Evolutionary conservation across 2,329 filamentous ascomycete genomes (phyloP), one percentile per base, ranked within the genome.

Genomic region (Alternaria panax): DNA sequence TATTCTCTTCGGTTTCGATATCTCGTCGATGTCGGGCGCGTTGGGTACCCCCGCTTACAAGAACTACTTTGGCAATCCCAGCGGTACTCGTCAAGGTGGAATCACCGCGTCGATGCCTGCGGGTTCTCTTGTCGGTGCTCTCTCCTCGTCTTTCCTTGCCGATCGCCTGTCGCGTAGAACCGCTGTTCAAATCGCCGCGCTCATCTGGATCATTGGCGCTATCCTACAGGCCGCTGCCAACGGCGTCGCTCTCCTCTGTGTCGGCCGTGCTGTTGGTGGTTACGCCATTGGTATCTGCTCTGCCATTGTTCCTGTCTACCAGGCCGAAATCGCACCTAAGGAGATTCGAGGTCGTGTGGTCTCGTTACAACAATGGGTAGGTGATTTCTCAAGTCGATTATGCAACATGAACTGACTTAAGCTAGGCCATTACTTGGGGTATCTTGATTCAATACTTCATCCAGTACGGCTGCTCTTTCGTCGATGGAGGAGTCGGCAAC

Each of bases 271-370:
- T 64, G 86, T 95, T 76, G 92, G 92, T 57, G 93, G 93, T 80
- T 81, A 96, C 8, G 91, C 92, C 41, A 92, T 97, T 60, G 93
- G 93, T 77, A 91, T 93, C 74, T 84, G 96, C 46, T 96, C 93
- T 0, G 94, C 93, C 47, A 96, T 97, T 67, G 92, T 97, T 1
- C 93, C 93, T 0, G 91, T 97, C 45, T 97, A 96, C 75, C 93
- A 97, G 76, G 94, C 93, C 43, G 93, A 97, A 76, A 96, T 97
- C 18, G 78, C 79, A 2, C 77, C 78, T 14, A 79, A 79, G 58
- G 71, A 78, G 16, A 80, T 80, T 30, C 75, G 79, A 52, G 88
- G 88, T 7, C 82, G 87, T 11, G 83, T 90, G 3, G 86, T 91
- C 16, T 85, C 84, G 2, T 78, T 90, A 3, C 88, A 91, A 68